Base-by-base conservation (phyloP, 768 basidiomycete genomes). In the Hydnomerulius pinastri region DNA sequence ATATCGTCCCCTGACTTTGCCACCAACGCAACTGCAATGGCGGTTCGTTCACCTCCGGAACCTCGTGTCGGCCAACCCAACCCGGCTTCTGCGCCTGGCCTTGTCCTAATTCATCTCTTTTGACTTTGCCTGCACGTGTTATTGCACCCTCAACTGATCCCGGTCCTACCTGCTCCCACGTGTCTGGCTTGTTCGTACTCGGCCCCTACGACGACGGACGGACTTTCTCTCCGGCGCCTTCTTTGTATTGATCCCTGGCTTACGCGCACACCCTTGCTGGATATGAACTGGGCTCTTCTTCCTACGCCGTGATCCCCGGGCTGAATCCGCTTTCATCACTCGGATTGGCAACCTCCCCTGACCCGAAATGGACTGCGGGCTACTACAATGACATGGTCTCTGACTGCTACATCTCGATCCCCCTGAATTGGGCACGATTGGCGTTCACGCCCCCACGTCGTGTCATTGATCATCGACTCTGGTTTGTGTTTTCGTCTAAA, bases 11-110 rank as follows among this genome's bases (percentile, higher is more conserved):
- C 56, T 35, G 41, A 39, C 43, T 54, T 54, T 50, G 42, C 51
- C 55, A 50, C 48, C 32, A 29, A 30, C 7, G 53, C 17, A 56
- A 63, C 64, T 39, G 61, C 62, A 51, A 57, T 66, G 53, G 48
- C 29, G 48, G 53, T 64, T 49, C 29, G 18, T 55, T 30, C 37
- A 56, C 64, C 49, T 59, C 67, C 65, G 65, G 64, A 46, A 37
- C 64, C 63, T 63, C 64, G 47, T 66, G 63, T 53, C 46, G 17
- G 54, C 24, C 29, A 45, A 35, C 21, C 23, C 40, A 11, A 38
- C 36, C 25, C 55, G 12, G 23, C 46, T 46, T 60, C 50, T 21
- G 45, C 57, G 24, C 11, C 37, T 21, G 21, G n/a, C 28, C 28
- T 38, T 38, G 42, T 40, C 10, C 18, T 4, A 9, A 32, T 30